Evolutionary conservation across 306 rosid species (phyloP).

Genomic region (Albizia julibrissin): DNA sequence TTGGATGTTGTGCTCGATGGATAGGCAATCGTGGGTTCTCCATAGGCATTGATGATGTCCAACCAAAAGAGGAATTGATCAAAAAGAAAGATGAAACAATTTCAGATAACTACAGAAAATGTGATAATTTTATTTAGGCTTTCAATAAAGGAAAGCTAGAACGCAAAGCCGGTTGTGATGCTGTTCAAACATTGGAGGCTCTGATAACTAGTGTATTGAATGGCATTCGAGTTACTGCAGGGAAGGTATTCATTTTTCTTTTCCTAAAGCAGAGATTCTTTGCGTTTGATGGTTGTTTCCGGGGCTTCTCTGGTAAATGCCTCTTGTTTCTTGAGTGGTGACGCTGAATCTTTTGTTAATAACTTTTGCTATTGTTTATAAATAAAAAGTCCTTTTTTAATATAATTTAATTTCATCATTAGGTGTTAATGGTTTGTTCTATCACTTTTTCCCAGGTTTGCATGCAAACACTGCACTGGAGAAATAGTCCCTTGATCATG

Average conservation of each 20-base stretch:
- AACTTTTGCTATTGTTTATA: neutral
- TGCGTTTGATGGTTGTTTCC: neutral
- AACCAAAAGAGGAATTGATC: conserved; percentile 65
- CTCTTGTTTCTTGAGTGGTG: neutral
- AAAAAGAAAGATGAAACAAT: conserved; percentile 58
- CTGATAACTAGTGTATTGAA: conserved; percentile 60
- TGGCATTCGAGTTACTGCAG: conserved; percentile 64
- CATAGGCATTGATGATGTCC: conserved; percentile 95
- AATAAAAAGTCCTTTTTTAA: neutral
- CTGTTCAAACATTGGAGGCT: conserved; percentile 85
- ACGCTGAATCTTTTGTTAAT: conserved; percentile 15
- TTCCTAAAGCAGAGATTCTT: conserved; percentile 15
- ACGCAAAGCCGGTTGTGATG: conserved; percentile 87
- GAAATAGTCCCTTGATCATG: conserved; percentile 98
- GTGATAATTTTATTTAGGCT: conserved; percentile 58
- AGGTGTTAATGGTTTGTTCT: conserved; percentile 4
- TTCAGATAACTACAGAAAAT: conserved; percentile 51
- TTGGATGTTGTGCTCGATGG: conserved; percentile 89
- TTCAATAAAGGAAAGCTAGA: conserved; percentile 70
- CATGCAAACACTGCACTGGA: conserved; percentile 85
- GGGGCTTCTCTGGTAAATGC: neutral
- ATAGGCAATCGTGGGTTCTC: conserved; percentile 97
- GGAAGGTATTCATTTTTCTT: conserved; percentile 51
- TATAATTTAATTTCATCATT: neutral
- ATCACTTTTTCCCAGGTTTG: conserved; percentile 58